Percentiles rank a stretch among this genome's conserved stretches.
Evolutionary conservation across 73 alveolate genomes (phyloP).

Genomic region (Paramecium sexaurelia): DNA sequence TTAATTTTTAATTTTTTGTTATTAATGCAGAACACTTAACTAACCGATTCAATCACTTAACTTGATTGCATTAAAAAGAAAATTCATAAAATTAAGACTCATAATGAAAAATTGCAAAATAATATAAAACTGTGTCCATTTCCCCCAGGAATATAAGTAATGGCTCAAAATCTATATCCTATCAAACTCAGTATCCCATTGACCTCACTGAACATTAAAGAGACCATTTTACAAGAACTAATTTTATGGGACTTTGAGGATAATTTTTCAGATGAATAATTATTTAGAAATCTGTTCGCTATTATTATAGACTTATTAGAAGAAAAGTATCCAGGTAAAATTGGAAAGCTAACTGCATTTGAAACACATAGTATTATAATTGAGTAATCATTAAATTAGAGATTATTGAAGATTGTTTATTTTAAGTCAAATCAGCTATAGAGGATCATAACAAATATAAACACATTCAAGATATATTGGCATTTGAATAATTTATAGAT

Average conservation of each 20-base stretch:
- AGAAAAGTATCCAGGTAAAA: background rate
- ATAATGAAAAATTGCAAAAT: constrained; percentile 24
- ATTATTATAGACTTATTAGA: background rate
- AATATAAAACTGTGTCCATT: constrained; percentile 50
- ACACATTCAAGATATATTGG: background rate
- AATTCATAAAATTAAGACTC: constrained; percentile 59
- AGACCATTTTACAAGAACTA: background rate
- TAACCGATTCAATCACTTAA: background rate
- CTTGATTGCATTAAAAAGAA: constrained; percentile 55
- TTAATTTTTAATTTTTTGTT: constrained; percentile 6
- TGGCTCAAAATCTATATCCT: background rate
- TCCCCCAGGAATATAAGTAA: constrained; percentile 16
- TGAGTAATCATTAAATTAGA: background rate
- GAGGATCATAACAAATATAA: background rate
- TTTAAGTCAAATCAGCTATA: background rate
- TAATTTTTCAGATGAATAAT: constrained; percentile 31
- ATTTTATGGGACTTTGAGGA: constrained; percentile 46
- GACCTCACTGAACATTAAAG: background rate
- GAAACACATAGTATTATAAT: background rate
- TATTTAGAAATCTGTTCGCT: constrained; percentile 13
- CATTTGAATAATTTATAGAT: constrained; percentile 4
- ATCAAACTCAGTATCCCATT: background rate
- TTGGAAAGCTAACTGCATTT: background rate
- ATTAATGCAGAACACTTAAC: constrained; percentile 37
- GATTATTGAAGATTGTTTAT: background rate